Conservation (phyloP, 192 early-diverging fungal genomes). For the Coemansia sp. region DNA sequence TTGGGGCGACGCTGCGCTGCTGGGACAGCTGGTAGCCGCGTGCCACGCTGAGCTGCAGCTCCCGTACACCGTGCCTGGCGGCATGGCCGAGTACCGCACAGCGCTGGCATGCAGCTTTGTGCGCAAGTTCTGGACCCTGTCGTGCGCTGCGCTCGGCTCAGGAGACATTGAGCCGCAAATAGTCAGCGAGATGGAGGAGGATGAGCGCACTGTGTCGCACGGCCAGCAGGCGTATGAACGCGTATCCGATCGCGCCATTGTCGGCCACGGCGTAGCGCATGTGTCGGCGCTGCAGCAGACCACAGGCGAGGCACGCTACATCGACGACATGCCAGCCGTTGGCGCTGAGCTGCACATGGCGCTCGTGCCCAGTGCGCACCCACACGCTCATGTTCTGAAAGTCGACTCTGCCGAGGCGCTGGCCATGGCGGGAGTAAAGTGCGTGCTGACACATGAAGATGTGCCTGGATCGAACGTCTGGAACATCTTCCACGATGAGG, state of each 20-base stretch:
- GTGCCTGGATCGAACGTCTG: conserved; percentile 64
- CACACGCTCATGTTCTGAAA: conserved; percentile 65
- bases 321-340: conserved; percentile 77
- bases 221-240: conserved; percentile 55
- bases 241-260: conserved; percentile 38
- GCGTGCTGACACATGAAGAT: conserved; percentile 66
- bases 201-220: conserved; percentile 11
- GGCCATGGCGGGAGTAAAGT: conserved; percentile 59
- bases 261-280: conserved; percentile 71
- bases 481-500: conserved; percentile 68
- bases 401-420: conserved; percentile 65
- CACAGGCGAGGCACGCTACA: conserved; percentile 79
- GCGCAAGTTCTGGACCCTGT: conserved; percentile 63
- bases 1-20: conserved; percentile 56
- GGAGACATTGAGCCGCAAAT: conserved; percentile 11
- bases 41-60: conserved; percentile 48
- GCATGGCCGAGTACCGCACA: conserved; percentile 67
- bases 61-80: conserved; percentile 57
- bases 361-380: conserved; percentile 63
- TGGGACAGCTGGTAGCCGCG: conserved; percentile 46
- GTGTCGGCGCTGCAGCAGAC: conserved; percentile 76
- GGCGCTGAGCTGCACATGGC: conserved; percentile 67
- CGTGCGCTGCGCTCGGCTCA: conserved; percentile 19
- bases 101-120: conserved; percentile 61
- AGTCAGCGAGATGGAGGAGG: conserved; percentile 17